Percentiles rank a stretch among this genome's conserved stretches.
Conservation (phyloP, 2,329 filamentous ascomycete species). For the Xylariaceae sp. region DNA sequence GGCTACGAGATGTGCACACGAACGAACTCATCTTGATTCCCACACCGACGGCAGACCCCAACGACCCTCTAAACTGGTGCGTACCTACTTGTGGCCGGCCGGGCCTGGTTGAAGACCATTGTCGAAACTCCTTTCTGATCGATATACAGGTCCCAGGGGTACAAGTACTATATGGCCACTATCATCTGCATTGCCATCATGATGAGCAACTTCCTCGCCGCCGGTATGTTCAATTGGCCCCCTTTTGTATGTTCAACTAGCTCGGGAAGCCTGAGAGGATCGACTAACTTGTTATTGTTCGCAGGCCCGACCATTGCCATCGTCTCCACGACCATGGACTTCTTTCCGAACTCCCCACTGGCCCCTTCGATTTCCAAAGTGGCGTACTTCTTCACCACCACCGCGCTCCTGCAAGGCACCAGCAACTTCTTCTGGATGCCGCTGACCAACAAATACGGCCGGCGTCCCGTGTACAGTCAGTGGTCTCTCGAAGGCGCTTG, state of each 20-base stretch:
- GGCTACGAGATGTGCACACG: constrained; percentile 32
- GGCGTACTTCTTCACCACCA: constrained; percentile 46
- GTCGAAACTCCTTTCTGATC: not conserved
- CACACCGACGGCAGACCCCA: constrained; percentile 26
- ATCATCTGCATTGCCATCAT: constrained; percentile 46
- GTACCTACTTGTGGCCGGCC: not conserved
- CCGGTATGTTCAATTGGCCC: no score
- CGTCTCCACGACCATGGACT: constrained; percentile 35
- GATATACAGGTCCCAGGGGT: constrained; percentile 31
- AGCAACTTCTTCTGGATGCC: constrained; percentile 41
- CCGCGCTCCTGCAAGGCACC: constrained; percentile 40
- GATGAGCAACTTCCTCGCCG: constrained; percentile 49
- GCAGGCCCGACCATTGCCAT: constrained; percentile 43
- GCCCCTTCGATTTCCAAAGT: constrained; percentile 31
- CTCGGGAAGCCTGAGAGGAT: no score
- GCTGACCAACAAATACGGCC: constrained; percentile 36
- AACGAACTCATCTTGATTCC: constrained; percentile 28
- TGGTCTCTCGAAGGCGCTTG: no score
- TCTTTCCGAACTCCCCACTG: constrained; percentile 32
- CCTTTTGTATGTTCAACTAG: no score
- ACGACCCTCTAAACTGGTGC: constrained; percentile 31
- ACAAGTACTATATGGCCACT: constrained; percentile 41
- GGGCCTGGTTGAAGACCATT: not conserved
- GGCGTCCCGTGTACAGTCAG: constrained; percentile 34
- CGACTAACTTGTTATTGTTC: no score